A percentile compares a stretch with the other conserved stretches of the same genome.
These are phyloP conservation scores for Hymenoscyphus scutula DNA, from an alignment of 2,329 filamentous ascomycete genomes.

Conservation along the genomic window DNA sequence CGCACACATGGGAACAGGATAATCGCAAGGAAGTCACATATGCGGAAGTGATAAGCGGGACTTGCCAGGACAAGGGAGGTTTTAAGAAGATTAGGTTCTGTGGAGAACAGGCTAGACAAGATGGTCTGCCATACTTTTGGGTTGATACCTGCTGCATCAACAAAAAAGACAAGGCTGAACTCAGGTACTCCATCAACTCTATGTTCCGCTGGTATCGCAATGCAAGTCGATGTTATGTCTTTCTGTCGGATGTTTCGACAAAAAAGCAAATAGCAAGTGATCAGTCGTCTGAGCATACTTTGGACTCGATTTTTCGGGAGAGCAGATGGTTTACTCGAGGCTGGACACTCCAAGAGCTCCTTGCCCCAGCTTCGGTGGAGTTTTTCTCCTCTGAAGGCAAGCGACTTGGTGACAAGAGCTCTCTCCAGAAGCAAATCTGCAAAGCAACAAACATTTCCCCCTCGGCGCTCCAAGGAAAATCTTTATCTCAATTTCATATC, in stretches of 20 bases:
- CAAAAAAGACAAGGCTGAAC: no score
- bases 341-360: not conserved
- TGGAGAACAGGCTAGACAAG: slow-evolving; percentile 7
- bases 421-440: no score
- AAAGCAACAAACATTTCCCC: no score
- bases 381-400: slow-evolving; percentile 17
- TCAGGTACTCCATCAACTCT: no score
- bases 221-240: slow-evolving; percentile 12
- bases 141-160: slow-evolving; percentile 7
- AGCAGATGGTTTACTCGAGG: slow-evolving; percentile 17
- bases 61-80: slow-evolving; percentile 2
- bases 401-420: slow-evolving; percentile 17
- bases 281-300: no score
- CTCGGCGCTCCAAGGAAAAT: no score
- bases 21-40: not conserved
- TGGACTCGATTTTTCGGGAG: slow-evolving; percentile 5
- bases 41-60: no score
- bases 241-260: slow-evolving; percentile 3
- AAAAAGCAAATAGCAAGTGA: no score
- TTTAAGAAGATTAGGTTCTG: slow-evolving; percentile 11
- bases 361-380: slow-evolving; percentile 14
- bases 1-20: slow-evolving; percentile 31
- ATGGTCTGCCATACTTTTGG: not conserved
- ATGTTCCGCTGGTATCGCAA: not conserved
- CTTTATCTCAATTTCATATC: no score